Evolutionary conservation across 2,329 filamentous ascomycete genomes (phyloP).

Genomic region (Chaetomium olivaceum): DNA sequence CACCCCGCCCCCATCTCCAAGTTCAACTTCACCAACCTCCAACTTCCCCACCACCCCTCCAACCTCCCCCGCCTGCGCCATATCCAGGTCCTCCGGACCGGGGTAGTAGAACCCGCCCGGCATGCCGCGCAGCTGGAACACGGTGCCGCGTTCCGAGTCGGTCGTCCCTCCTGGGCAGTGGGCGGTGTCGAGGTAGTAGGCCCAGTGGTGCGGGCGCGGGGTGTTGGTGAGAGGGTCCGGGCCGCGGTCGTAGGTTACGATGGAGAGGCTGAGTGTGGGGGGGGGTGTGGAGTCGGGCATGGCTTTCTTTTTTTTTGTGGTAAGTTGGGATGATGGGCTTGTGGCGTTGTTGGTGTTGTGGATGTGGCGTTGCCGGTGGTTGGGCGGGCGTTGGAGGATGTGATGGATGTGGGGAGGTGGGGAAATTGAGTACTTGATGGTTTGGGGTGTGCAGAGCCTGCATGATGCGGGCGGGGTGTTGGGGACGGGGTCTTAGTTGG

Average conservation of each 20-base stretch:
- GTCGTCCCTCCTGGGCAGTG: too few species aligned
- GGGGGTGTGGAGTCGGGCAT: too few species aligned
- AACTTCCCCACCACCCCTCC: constrained; percentile 2
- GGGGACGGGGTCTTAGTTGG: too few species aligned
- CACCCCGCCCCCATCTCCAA: background rate
- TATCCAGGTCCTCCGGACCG: background rate
- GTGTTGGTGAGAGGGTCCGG: constrained; percentile 1
- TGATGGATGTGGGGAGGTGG: too few species aligned
- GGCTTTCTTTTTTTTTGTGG: too few species aligned
- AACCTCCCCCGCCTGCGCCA: background rate
- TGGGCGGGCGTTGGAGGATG: too few species aligned
- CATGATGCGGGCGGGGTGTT: too few species aligned
- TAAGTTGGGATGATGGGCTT: too few species aligned
- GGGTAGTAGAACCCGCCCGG: constrained; percentile 12
- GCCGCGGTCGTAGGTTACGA: constrained; percentile 10
- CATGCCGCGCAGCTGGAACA: constrained; percentile 16
- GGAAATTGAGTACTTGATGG: too few species aligned
- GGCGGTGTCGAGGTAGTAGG: constrained; percentile 3
- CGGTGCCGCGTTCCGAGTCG: background rate
- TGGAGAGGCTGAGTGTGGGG: background rate
- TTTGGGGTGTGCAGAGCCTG: too few species aligned
- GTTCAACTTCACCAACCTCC: background rate
- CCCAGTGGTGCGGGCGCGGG: constrained; percentile 7
- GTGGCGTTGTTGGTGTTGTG: too few species aligned
- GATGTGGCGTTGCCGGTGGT: too few species aligned